phyloP scores from a whole-genome alignment of 768 basidiomycete genomes.

The Jaapia argillacea region DNA sequence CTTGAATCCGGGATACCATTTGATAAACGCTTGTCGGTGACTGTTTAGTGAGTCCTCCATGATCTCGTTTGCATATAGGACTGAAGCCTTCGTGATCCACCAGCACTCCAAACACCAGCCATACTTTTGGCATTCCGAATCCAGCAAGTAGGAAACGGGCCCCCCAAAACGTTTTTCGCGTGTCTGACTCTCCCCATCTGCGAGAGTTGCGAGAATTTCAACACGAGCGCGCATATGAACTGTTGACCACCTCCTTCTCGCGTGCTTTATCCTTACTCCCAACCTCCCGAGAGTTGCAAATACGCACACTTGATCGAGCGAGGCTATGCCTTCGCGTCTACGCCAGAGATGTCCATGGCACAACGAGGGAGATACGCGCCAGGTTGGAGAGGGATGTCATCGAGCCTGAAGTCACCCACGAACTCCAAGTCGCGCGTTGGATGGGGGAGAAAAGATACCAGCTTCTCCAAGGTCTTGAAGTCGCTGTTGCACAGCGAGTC shows the following conservation, averaged over 20 bases:
- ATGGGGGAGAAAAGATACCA: not conserved
- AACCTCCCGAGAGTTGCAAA: constrained; percentile 44
- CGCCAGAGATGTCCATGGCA: constrained; percentile 34
- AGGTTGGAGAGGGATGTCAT: constrained; percentile 23
- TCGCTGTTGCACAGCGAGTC: too few species aligned
- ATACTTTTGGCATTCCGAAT: constrained; percentile 13
- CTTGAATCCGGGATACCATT: too few species aligned
- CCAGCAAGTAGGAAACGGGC: constrained; percentile 6
- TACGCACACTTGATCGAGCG: constrained; percentile 34
- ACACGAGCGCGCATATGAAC: too few species aligned
- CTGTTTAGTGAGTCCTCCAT: too few species aligned
- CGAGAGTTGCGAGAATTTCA: too few species aligned
- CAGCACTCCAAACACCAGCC: constrained; percentile 13
- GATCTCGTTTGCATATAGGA: too few species aligned
- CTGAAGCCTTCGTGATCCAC: too few species aligned
- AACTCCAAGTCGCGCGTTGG: too few species aligned
- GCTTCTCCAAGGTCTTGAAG: too few species aligned
- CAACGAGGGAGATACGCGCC: constrained; percentile 27
- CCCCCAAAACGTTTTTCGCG: not conserved
- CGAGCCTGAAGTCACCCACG: constrained; percentile 18
- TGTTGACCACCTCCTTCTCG: too few species aligned
- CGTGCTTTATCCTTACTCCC: too few species aligned
- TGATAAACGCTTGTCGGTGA: too few species aligned
- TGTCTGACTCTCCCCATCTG: constrained; percentile 13
- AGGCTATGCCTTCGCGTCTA: constrained; percentile 31